Percentiles rank a stretch among this genome's conserved stretches.
Conservation (phyloP, 1,284 basidiomycete genomes). For the Cerioporus squamosus region DNA sequence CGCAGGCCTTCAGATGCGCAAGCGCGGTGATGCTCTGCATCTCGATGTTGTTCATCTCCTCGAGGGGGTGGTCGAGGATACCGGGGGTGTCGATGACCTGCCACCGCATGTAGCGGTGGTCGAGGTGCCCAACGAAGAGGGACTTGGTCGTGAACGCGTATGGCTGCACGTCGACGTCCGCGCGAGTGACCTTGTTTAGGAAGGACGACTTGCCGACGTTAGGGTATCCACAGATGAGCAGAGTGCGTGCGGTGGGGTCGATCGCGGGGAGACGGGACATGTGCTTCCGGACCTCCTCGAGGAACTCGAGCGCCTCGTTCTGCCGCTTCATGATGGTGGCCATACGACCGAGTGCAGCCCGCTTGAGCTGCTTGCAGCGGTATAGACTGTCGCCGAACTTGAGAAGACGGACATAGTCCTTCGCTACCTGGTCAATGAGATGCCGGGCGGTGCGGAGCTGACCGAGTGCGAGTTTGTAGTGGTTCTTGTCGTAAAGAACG, state of each 20-base stretch:
- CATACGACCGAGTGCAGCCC: slow-evolving; percentile 94
- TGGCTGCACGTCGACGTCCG: slow-evolving; percentile 96
- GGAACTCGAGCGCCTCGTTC: slow-evolving; percentile 95
- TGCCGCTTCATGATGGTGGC: slow-evolving; percentile 96
- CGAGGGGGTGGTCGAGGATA: slow-evolving; percentile 90
- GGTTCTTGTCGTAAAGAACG: slow-evolving; percentile 98
- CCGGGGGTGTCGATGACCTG: slow-evolving; percentile 97
- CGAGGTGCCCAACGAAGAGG: slow-evolving; percentile 94
- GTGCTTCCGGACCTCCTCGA: slow-evolving; percentile 97
- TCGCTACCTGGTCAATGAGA: slow-evolving; percentile 93
- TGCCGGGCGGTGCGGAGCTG: slow-evolving; percentile 93
- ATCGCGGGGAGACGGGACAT: slow-evolving; percentile 96
- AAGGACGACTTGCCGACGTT: slow-evolving; percentile 98
- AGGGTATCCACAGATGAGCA: slow-evolving; percentile 95
- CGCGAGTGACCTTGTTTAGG: slow-evolving; percentile 97
- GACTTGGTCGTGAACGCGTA: slow-evolving; percentile 99
- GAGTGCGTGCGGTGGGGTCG: slow-evolving; percentile 95
- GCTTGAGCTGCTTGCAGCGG: slow-evolving; percentile 96
- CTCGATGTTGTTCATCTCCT: slow-evolving; percentile 99
- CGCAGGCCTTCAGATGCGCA: slow-evolving; percentile 89
- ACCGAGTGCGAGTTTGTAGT: slow-evolving; percentile 96
- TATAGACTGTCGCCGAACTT: slow-evolving; percentile 97
- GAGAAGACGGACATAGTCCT: slow-evolving; percentile 93
- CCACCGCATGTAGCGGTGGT: slow-evolving; percentile 98
- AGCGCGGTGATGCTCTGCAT: slow-evolving; percentile 98